These are phyloP conservation scores for Fagopyrum homotropicum DNA, from an alignment of 148 eudicot species.

Conservation along the genomic window DNA sequence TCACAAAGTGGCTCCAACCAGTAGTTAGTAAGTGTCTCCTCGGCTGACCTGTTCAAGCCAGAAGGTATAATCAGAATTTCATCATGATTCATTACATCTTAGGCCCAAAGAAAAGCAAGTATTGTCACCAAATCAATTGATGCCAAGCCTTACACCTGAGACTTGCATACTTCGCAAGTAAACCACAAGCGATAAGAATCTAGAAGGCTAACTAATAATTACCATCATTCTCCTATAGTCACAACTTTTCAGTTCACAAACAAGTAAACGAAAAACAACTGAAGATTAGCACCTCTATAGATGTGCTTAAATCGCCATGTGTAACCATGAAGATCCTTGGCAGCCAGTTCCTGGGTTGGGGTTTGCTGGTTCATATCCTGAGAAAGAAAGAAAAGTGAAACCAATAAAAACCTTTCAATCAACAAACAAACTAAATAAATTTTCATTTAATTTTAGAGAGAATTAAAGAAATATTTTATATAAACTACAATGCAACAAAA, in stretches of 20 bases:
- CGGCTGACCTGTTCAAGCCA: slow-evolving; percentile 57
- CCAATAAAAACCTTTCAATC: neutral
- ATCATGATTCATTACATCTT: neutral
- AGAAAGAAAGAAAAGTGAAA: neutral
- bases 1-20: slow-evolving; percentile 98
- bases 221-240: neutral
- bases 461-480: too few relatives aligned
- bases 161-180: too few relatives aligned
- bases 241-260: neutral
- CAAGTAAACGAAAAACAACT: neutral
- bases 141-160: too few relatives aligned
- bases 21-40: slow-evolving; percentile 94
- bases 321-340: slow-evolving; percentile 81
- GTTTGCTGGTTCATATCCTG: slow-evolving; percentile 80
- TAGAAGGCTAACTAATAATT: neutral
- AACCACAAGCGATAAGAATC: too few relatives aligned
- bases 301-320: slow-evolving; percentile 93
- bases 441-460: too few relatives aligned
- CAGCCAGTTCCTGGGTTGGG: slow-evolving; percentile 81
- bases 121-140: too few relatives aligned
- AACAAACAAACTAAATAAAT: too few relatives aligned
- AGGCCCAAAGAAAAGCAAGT: too few relatives aligned
- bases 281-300: slow-evolving; percentile 58
- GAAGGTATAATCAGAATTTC: neutral
- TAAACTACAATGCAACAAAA: too few relatives aligned